These are phyloP conservation scores for Astrothelium subdiscretum DNA, from an alignment of 495 filamentous ascomycete species.

Conservation along the genomic window DNA sequence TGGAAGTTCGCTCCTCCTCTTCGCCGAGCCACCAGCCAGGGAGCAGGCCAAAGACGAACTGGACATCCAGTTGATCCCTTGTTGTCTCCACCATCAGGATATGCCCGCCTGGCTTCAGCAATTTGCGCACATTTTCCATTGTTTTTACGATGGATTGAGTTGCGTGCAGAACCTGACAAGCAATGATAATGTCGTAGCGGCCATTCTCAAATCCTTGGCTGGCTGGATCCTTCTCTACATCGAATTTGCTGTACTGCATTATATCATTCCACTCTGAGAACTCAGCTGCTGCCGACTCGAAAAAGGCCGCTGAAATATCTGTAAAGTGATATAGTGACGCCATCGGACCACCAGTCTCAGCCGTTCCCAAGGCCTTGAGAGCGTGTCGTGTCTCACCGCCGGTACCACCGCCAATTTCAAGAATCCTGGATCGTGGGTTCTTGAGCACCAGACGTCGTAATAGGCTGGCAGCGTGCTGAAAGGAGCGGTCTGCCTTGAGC, in stretches of 20 bases:
- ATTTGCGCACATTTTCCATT: slow-evolving; percentile 4
- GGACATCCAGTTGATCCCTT: background rate
- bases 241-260: slow-evolving; percentile 9
- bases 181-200: slow-evolving; percentile 14
- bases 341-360: background rate
- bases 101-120: slow-evolving; percentile 16
- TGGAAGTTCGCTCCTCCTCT: background rate
- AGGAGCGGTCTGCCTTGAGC: background rate
- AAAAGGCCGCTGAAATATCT: slow-evolving; percentile 13
- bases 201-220: slow-evolving; percentile 13
- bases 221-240: slow-evolving; percentile 15
- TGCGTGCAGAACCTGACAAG: slow-evolving; percentile 12
- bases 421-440: slow-evolving; percentile 10
- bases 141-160: slow-evolving; percentile 6
- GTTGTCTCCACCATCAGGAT: slow-evolving; percentile 10
- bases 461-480: background rate
- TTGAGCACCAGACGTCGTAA: slow-evolving; percentile 3
- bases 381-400: slow-evolving; percentile 9
- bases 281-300: slow-evolving; percentile 8
- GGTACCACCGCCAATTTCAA: slow-evolving; percentile 19
- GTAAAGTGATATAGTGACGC: slow-evolving; percentile 10
- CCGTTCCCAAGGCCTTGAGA: slow-evolving; percentile 1
- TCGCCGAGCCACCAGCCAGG: slow-evolving; percentile 9
- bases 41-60: slow-evolving; percentile 3
- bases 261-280: slow-evolving; percentile 5